Conservation (phyloP, 1,284 basidiomycete species). For the Microbotryum scabiosae region DNA sequence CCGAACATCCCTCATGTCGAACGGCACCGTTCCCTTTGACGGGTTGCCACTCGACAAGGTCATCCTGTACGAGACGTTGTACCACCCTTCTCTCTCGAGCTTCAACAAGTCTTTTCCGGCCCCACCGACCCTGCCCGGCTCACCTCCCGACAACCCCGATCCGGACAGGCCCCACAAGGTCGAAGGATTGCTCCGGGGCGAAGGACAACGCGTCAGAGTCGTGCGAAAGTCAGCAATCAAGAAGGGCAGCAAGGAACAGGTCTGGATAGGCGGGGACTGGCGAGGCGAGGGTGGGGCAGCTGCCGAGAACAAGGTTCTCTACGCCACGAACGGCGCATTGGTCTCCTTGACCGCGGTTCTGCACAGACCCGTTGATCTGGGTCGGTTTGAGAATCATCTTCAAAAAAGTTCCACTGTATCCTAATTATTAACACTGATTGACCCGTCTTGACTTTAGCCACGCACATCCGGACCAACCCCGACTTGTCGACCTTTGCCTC, state of each 20-base stretch:
- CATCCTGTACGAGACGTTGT: constrained; percentile 53
- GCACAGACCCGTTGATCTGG: constrained; percentile 63
- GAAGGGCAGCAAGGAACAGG: constrained; percentile 14
- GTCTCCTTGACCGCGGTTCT: constrained; percentile 68
- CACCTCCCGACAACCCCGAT: constrained; percentile 18
- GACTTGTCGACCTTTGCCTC: constrained; percentile 35
- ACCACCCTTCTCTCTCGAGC: constrained; percentile 49
- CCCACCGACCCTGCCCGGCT: constrained; percentile 24
- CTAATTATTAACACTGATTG: constrained; percentile 42
- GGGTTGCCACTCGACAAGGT: constrained; percentile 57
- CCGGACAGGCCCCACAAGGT: constrained; percentile 36
- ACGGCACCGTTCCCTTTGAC: constrained; percentile 62
- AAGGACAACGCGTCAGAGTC: constrained; percentile 70
- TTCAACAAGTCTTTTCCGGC: constrained; percentile 24
- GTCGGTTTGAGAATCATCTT: constrained; percentile 44
- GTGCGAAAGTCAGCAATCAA: constrained; percentile 40
- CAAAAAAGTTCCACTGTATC: constrained; percentile 45
- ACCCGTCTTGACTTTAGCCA: constrained; percentile 11
- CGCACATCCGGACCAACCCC: constrained; percentile 33
- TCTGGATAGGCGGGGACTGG: constrained; percentile 33
- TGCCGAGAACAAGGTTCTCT: constrained; percentile 42
- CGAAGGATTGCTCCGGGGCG: constrained; percentile 63
- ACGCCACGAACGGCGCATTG: constrained; percentile 63
- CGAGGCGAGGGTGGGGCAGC: constrained; percentile 32
- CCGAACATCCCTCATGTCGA: constrained; percentile 34